A percentile compares a stretch with the other conserved stretches of the same genome.
Conservation (phyloP, 1,139 yeast species). For the Yamadazyma atlantica region DNA sequence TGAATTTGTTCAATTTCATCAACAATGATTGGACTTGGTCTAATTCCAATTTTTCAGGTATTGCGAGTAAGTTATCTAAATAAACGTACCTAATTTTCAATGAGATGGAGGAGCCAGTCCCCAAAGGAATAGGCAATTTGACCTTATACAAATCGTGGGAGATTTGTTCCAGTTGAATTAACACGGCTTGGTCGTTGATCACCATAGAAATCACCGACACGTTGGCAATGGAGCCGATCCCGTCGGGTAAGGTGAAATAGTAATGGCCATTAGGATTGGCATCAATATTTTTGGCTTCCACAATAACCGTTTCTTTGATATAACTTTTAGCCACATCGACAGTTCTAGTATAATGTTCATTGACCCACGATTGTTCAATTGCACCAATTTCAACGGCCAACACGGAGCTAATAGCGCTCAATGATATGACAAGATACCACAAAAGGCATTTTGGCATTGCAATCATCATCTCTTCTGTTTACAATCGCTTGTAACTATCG, state of each 20-base stretch:
- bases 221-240: constrained; percentile 30
- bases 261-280: constrained; percentile 55
- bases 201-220: constrained; percentile 49
- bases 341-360: constrained; percentile 43
- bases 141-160: constrained; percentile 40
- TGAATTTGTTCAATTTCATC: constrained; percentile 54
- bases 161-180: constrained; percentile 26
- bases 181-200: constrained; percentile 22
- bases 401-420: background rate
- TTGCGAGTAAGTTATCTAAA: constrained; percentile 51
- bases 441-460: background rate
- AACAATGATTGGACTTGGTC: constrained; percentile 62
- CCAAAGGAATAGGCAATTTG: constrained; percentile 62
- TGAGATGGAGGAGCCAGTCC: constrained; percentile 56
- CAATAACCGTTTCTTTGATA: constrained; percentile 57
- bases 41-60: constrained; percentile 64
- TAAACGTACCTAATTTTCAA: constrained; percentile 56
- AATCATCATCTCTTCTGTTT: background rate
- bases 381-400: background rate
- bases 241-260: constrained; percentile 52
- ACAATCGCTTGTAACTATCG: background rate
- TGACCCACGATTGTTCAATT: constrained; percentile 40
- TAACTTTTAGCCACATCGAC: constrained; percentile 70
- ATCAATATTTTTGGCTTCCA: constrained; percentile 62
- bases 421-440: background rate